Conservation (phyloP, 768 basidiomycete genomes). For the Suillus americanus region DNA sequence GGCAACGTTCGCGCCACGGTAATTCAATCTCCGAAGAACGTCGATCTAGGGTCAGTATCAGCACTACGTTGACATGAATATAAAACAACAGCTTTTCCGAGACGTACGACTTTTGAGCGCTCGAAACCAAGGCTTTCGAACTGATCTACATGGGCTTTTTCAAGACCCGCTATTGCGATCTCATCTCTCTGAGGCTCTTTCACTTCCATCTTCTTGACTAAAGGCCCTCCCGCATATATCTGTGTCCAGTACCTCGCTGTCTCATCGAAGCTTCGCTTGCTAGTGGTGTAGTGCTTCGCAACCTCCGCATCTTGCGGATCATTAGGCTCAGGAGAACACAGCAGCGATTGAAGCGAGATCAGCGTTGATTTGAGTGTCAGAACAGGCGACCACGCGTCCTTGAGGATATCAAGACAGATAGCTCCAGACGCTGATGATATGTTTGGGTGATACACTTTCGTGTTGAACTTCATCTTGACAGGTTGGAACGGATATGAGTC, state of each 20-base stretch:
- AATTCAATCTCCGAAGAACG: slow-evolving; percentile 84
- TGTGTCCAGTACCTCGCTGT: slow-evolving; percentile 95
- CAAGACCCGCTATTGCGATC: slow-evolving; percentile 76
- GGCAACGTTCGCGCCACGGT: slow-evolving; percentile 77
- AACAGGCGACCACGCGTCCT: slow-evolving; percentile 94
- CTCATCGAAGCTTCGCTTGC: slow-evolving; percentile 82
- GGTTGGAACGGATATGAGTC: slow-evolving; percentile 92
- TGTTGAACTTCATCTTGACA: slow-evolving; percentile 98
- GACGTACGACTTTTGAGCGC: slow-evolving; percentile 79
- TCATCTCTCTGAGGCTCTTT: slow-evolving; percentile 39
- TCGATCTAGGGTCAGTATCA: slow-evolving; percentile 59
- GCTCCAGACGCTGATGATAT: slow-evolving; percentile 92
- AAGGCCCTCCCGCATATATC: slow-evolving; percentile 81
- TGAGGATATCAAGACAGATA: slow-evolving; percentile 85
- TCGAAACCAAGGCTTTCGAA: slow-evolving; percentile 86
- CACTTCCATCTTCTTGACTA: slow-evolving; percentile 35
- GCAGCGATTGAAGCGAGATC: slow-evolving; percentile 89
- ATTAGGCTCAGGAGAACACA: slow-evolving; percentile 92
- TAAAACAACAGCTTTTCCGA: background rate
- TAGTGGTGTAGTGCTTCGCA: slow-evolving; percentile 94
- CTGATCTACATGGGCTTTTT: slow-evolving; percentile 78
- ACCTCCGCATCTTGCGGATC: slow-evolving; percentile 99
- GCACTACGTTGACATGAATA: background rate
- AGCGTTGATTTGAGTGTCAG: slow-evolving; percentile 95
- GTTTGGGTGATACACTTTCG: slow-evolving; percentile 95